These are phyloP conservation scores for Akanthomyces dipterigenus DNA, from an alignment of 2,329 filamentous ascomycete genomes.

Conservation along the genomic window DNA sequence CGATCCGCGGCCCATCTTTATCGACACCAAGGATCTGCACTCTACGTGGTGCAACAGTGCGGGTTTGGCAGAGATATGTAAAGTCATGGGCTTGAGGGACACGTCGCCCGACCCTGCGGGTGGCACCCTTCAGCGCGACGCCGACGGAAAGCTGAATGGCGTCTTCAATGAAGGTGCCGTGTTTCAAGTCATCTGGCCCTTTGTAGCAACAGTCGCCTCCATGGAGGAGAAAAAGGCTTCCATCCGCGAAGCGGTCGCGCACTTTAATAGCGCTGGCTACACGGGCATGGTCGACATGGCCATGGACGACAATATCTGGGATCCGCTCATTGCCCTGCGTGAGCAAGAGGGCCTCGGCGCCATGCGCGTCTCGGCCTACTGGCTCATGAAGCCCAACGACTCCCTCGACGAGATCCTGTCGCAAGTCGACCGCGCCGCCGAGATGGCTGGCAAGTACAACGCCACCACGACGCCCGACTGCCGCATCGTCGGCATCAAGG, in stretches of 20 bases:
- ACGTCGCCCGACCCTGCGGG: constrained; percentile 40
- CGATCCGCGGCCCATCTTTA: constrained; percentile 47
- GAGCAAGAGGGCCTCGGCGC: constrained; percentile 24
- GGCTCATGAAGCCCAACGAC: constrained; percentile 45
- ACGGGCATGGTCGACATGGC: constrained; percentile 54
- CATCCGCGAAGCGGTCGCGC: constrained; percentile 40
- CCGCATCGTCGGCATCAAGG: constrained; percentile 54
- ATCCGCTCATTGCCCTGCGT: constrained; percentile 39
- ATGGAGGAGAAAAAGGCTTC: constrained; percentile 41
- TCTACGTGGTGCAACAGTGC: constrained; percentile 50
- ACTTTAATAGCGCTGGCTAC: constrained; percentile 46
- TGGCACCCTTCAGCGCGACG: constrained; percentile 45
- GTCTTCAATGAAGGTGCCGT: constrained; percentile 47
- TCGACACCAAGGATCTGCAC: constrained; percentile 51
- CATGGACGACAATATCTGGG: constrained; percentile 53
- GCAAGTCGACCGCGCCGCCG: constrained; percentile 45
- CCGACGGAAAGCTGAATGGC: constrained; percentile 39
- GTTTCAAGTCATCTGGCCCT: constrained; percentile 48
- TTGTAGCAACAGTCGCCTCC: constrained; percentile 40
- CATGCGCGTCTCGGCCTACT: constrained; percentile 48
- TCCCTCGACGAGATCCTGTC: constrained; percentile 32
- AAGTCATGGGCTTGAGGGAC: constrained; percentile 33
- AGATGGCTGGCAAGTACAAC: constrained; percentile 31
- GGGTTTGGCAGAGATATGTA: constrained; percentile 37
- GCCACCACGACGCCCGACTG: constrained; percentile 29